phyloP scores from a whole-genome alignment of 441 rosid species.

The Sinapis alba region DNA sequence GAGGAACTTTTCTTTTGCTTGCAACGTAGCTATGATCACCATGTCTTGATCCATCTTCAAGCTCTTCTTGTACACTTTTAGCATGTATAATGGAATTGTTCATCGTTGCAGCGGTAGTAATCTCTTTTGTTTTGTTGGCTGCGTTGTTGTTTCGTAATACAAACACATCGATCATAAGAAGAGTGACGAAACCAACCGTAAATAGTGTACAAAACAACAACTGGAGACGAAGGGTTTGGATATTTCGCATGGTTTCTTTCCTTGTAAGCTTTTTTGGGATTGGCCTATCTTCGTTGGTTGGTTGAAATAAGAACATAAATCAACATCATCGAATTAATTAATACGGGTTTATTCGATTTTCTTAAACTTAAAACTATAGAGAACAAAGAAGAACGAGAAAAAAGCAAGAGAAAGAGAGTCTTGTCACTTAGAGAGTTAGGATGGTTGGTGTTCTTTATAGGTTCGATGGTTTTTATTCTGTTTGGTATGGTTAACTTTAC shows the following conservation, averaged over 20 bases:
- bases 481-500: conserved; percentile 30
- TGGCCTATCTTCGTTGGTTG: conserved; percentile 29
- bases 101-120: background rate
- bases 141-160: conserved; percentile 31
- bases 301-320: conserved; percentile 15
- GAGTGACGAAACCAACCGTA: conserved; percentile 29
- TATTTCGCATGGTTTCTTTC: conserved; percentile 28
- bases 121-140: conserved; percentile 20
- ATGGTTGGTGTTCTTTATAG: conserved; percentile 67
- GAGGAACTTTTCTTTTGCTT: conserved; percentile 83
- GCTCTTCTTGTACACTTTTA: conserved; percentile 39
- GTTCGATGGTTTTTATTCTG: conserved; percentile 39
- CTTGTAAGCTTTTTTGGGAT: background rate
- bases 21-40: conserved; percentile 50
- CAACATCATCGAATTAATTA: conserved; percentile 21
- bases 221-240: conserved; percentile 24
- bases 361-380: conserved; percentile 19
- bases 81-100: conserved; percentile 6
- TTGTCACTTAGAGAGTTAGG: conserved; percentile 35
- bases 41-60: conserved; percentile 31
- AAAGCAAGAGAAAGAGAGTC: conserved; percentile 11
- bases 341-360: conserved; percentile 15
- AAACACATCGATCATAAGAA: conserved; percentile 27
- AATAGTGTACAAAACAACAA: conserved; percentile 25
- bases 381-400: conserved; percentile 28